A percentile compares a stretch with the other conserved stretches of the same genome.
phyloP scores from a whole-genome alignment of 805 yeast genomes.

The Maudiozyma pseudohumilis region DNA sequence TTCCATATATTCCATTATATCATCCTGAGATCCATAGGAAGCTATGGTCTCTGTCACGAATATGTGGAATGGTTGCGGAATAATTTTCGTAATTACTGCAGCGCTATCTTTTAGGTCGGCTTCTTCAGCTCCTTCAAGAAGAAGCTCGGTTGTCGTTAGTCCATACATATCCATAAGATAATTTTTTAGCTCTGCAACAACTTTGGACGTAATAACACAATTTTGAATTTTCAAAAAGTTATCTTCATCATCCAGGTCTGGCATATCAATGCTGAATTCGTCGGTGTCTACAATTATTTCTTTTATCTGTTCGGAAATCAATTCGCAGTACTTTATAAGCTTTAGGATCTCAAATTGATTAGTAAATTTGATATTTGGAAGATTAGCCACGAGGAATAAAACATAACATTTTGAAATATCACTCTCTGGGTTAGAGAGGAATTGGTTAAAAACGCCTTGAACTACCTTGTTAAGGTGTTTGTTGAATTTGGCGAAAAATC shows the following conservation, averaged over 20 bases:
- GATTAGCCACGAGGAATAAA: conserved; percentile 17
- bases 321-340: conserved; percentile 14
- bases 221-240: conserved; percentile 4
- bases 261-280: conserved; percentile 7
- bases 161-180: conserved; percentile 11
- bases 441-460: conserved; percentile 5
- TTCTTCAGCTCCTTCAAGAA: conserved; percentile 9
- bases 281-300: conserved; percentile 10
- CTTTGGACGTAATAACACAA: conserved; percentile 8
- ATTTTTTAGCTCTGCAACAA: conserved; percentile 9
- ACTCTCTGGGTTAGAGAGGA: too few relatives aligned
- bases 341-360: conserved; percentile 17
- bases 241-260: background rate
- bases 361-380: conserved; percentile 12
- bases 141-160: conserved; percentile 10
- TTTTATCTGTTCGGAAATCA: conserved; percentile 18
- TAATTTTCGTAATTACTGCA: background rate
- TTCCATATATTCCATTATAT: background rate
- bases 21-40: background rate
- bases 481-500: conserved; percentile 12
- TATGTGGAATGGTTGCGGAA: background rate
- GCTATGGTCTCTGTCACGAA: background rate
- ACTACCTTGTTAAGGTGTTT: conserved; percentile 11
- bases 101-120: conserved; percentile 12
- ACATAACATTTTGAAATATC: too few relatives aligned